phyloP scores from a whole-genome alignment of 2,329 filamentous ascomycete species.

The Domatiomyces globalis region DNA sequence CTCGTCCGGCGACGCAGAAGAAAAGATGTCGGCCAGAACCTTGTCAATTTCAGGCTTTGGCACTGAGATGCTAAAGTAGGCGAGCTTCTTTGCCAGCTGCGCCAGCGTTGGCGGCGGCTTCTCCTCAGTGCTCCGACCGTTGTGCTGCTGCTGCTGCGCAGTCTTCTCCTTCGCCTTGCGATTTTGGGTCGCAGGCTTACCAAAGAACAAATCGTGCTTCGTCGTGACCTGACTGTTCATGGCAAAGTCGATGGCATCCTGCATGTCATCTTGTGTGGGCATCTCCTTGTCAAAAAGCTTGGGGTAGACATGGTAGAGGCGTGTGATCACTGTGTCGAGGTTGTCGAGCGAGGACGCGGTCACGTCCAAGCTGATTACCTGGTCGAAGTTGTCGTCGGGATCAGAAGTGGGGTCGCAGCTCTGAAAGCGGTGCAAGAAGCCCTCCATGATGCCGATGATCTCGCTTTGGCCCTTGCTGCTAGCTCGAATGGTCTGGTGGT shows the following conservation, averaged over 20 bases:
- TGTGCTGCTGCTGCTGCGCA: slow-evolving; percentile 13
- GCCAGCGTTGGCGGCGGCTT: slow-evolving; percentile 4
- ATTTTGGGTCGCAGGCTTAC: slow-evolving; percentile 35
- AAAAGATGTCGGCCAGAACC: slow-evolving; percentile 58
- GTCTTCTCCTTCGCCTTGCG: slow-evolving; percentile 12
- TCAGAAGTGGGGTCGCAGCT: slow-evolving; percentile 48
- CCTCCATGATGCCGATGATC: slow-evolving; percentile 84
- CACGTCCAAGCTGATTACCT: slow-evolving; percentile 72
- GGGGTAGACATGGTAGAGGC: slow-evolving; percentile 64
- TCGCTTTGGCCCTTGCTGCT: slow-evolving; percentile 56
- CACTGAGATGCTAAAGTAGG: slow-evolving; percentile 51
- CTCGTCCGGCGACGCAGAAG: slow-evolving; percentile 37
- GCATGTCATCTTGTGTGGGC: slow-evolving; percentile 59
- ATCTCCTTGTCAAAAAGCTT: slow-evolving; percentile 53
- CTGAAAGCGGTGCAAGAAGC: slow-evolving; percentile 78
- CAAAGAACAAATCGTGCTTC: slow-evolving; percentile 58
- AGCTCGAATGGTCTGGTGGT: slow-evolving; percentile 94
- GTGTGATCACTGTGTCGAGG: slow-evolving; percentile 60
- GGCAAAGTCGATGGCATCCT: slow-evolving; percentile 62
- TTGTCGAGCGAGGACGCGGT: slow-evolving; percentile 66
- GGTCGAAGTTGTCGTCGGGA: slow-evolving; percentile 75
- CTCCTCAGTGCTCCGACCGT: slow-evolving; percentile 4
- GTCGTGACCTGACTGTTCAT: slow-evolving; percentile 58
- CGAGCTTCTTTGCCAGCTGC: slow-evolving; percentile 32
- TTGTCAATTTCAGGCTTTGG: slow-evolving; percentile 37